Evolutionary conservation across 305 asterid genomes (phyloP).

Genomic region (Lippia alba): DNA sequence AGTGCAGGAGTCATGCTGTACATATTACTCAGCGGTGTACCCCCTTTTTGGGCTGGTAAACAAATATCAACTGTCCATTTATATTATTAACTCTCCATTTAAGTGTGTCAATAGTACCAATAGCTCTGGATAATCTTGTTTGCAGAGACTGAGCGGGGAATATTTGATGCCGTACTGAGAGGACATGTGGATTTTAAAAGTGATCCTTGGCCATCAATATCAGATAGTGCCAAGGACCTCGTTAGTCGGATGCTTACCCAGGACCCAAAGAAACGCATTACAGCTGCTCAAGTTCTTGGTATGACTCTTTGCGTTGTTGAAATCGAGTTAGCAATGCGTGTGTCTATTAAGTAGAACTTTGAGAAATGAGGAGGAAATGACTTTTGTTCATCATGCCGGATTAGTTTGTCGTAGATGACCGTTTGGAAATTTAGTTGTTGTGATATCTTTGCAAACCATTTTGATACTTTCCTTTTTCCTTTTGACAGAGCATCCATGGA

Average conservation of each 20-base stretch:
- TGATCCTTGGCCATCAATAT: slow-evolving; percentile 84
- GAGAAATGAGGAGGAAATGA: not conserved
- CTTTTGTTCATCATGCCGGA: not conserved
- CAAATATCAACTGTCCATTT: slow-evolving; percentile 19
- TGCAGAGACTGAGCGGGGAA: slow-evolving; percentile 76
- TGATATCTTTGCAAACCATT: too few species aligned
- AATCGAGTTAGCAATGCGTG: not conserved
- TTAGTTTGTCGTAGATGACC: not conserved
- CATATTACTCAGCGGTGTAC: slow-evolving; percentile 80
- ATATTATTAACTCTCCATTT: not conserved
- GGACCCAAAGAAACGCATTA: slow-evolving; percentile 72
- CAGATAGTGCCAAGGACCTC: slow-evolving; percentile 81
- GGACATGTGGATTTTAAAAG: slow-evolving; percentile 74
- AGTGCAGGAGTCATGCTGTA: slow-evolving; percentile 88
- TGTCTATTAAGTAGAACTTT: not conserved
- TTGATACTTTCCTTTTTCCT: not conserved
- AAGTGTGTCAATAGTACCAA: slow-evolving; percentile 24
- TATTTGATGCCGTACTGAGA: slow-evolving; percentile 70
- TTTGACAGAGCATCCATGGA: slow-evolving; percentile 82
- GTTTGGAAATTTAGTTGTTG: too few species aligned
- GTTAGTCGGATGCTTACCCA: slow-evolving; percentile 71
- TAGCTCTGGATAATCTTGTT: slow-evolving; percentile 4
- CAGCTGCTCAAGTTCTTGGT: slow-evolving; percentile 93
- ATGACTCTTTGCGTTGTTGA: slow-evolving; percentile 20
- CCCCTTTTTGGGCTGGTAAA: slow-evolving; percentile 88